Base-by-base conservation (phyloP, 2,329 filamentous ascomycete species). In the Pestalotiopsis sp. region DNA sequence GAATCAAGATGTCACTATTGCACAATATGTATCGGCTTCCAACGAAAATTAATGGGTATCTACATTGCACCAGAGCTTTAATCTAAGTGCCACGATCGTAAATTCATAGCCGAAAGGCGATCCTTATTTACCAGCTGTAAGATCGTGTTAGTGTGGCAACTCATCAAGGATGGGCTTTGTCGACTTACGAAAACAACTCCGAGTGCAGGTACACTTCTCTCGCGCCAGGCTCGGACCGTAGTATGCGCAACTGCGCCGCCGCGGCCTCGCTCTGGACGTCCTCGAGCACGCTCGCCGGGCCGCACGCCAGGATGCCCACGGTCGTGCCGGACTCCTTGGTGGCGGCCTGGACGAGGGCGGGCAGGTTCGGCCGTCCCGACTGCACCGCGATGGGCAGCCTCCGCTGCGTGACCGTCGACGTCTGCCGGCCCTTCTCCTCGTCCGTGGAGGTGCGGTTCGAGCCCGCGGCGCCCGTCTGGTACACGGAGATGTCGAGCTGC, bases 121-220 rank as follows among this genome's bases (percentile, higher is more conserved):
- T 27, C 25, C 25, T n/a, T 52, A 9, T 52, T 52, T 52, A 52
- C 45, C 45, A 52, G 6, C 45, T 52, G 4, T 4, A 4, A n/a
- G 7, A 20, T 52, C 45, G 20, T n/a, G 12, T 52, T 52, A 52
- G n/a, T 20, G 6, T 5, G 1, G 2, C 6, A 2, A 36, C 5
- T 60, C 2, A 60, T 4, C 4, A 25, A 31, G 25, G 17, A 3
- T 17, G 57, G 9, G 13, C 17, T 14, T 27, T n/a, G 7, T 40
- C 17, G 4, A 72, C 74, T 75, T 70, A 75, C 74, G 72, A 73
- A 65, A 78, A 76, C 36, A 73, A 38, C 56, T 77, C 75, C 0
- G 73, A 73, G 60, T 77, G 73, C 27, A 77, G 60, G 59, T 77
- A 77, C 14, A 77, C 74, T 66, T 77, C 76, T 12, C 70, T 68